Base-by-base conservation (phyloP, 106 monocot species). In the Dioscorea alata region DNA sequence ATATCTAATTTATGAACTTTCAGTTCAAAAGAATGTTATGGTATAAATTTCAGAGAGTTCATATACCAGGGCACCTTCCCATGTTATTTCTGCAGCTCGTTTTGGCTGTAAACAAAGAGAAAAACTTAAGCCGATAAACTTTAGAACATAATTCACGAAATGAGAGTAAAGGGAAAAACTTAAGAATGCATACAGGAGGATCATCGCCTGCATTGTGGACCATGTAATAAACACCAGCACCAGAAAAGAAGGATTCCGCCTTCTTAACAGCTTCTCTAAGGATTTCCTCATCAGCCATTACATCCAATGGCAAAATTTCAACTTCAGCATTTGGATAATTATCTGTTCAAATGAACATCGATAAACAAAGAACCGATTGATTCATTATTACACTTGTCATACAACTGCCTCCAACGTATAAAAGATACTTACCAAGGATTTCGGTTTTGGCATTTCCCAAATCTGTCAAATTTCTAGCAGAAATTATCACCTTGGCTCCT, bases 161-260 rank as follows among this genome's bases (percentile, higher is more conserved):
- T 49, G 9, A 48, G 13, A 22, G 48, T 21, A 21, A 57, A 57
- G 23, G 63, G n/a, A 73, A 79, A 73, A 31, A 60, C 6, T 28
- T 67, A 65, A 53, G 34, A 24, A 21, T 20, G 79, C 77, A 64
- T 81, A 97, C 96, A 50, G 89, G 86, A 22, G 86, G 89, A 61
- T 97, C 96, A 81, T 72, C 86, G 21, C 89, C 92, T 57, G 96
- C 96, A 87, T 97, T 97, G 63, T 97, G 96, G 51, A 97, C 74
- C 96, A 97, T 97, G 75, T 78, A 97, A 62, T 97, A 74, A 17
- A 97, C 86, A 68, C 96, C 96, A 57, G 86, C 71, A 56, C 71
- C 70, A 33, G 73, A 75, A 69, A 97, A 92, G 13, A 91, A 79
- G 34, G 84, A 89, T 71, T 97, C 96, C 31, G 96, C 92, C 69